Evolutionary conservation across 1,139 yeast species (phyloP).

Genomic region (Pichia sp.): DNA sequence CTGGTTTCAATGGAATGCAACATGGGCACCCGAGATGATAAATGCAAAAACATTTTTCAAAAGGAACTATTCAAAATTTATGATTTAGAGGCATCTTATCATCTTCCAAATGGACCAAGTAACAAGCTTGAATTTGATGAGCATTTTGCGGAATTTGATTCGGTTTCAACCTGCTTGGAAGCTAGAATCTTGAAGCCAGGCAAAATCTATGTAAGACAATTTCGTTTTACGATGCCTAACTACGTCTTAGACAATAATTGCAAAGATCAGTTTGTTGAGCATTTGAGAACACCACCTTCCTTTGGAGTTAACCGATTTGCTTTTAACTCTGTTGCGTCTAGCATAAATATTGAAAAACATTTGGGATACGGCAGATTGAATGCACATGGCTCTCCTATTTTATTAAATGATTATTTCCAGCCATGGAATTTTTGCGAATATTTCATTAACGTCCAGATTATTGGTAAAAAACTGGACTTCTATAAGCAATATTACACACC

Average conservation of each 20-base stretch:
- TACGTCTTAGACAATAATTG: constrained; percentile 51
- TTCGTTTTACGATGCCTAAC: constrained; percentile 55
- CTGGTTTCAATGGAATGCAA: constrained; percentile 50
- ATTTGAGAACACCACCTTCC: constrained; percentile 53
- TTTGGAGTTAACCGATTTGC: constrained; percentile 31
- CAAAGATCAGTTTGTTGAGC: constrained; percentile 42
- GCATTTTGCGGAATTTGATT: neutral
- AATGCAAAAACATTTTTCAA: neutral
- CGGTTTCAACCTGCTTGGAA: constrained; percentile 17
- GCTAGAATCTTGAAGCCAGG: constrained; percentile 3
- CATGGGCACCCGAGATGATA: constrained; percentile 2
- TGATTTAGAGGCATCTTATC: constrained; percentile 35
- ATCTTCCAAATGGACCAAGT: constrained; percentile 9
- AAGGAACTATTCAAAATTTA: constrained; percentile 20
- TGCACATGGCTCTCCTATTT: constrained; percentile 28
- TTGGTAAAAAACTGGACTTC: constrained; percentile 17
- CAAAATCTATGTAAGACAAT: constrained; percentile 17
- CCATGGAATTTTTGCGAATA: constrained; percentile 17
- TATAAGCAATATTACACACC: constrained; percentile 13
- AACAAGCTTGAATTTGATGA: too few species aligned
- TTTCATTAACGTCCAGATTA: constrained; percentile 17
- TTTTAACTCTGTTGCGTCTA: neutral
- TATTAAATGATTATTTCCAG: constrained; percentile 22
- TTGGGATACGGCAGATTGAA: constrained; percentile 33
- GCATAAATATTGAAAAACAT: constrained; percentile 14